Conservation (phyloP, 352 stramenopile species). For the Pythium chondricola region DNA sequence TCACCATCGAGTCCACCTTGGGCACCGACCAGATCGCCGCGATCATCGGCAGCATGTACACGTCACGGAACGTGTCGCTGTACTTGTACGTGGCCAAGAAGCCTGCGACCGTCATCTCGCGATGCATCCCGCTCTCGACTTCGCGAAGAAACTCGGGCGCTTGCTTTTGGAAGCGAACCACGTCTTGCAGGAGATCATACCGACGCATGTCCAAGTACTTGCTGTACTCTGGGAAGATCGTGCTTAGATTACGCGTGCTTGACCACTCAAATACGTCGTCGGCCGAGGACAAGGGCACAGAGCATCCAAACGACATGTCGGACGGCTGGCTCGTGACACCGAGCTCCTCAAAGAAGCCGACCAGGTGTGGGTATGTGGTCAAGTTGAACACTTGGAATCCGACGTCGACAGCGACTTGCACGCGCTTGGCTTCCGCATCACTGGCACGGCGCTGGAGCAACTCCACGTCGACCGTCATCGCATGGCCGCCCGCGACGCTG, state of each 20-base stretch:
- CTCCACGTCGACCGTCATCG: slow-evolving; percentile 35
- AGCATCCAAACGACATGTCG: slow-evolving; percentile 70
- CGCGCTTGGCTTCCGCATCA: neutral
- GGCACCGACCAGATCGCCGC: slow-evolving; percentile 25
- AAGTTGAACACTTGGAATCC: slow-evolving; percentile 92
- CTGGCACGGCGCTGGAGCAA: slow-evolving; percentile 16
- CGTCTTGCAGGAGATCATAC: slow-evolving; percentile 20
- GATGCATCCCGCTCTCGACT: slow-evolving; percentile 8
- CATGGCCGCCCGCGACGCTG: slow-evolving; percentile 33
- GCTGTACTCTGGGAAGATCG: slow-evolving; percentile 16
- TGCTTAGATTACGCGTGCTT: slow-evolving; percentile 18
- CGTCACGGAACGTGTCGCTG: slow-evolving; percentile 22
- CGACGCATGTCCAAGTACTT: slow-evolving; percentile 10
- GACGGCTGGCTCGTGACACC: slow-evolving; percentile 47
- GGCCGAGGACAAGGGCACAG: slow-evolving; percentile 21
- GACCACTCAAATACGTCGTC: slow-evolving; percentile 20
- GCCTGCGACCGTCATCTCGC: slow-evolving; percentile 16
- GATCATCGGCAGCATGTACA: slow-evolving; percentile 29
- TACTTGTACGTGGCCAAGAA: slow-evolving; percentile 19
- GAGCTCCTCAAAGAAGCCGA: slow-evolving; percentile 68
- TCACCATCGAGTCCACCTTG: slow-evolving; percentile 20
- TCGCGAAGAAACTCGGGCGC: slow-evolving; percentile 12
- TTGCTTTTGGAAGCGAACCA: slow-evolving; percentile 20
- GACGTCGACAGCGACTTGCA: slow-evolving; percentile 53
- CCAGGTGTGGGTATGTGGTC: slow-evolving; percentile 89